Conservation (phyloP, 75 land plant genomes). For the Selaginella moellendorffii region DNA sequence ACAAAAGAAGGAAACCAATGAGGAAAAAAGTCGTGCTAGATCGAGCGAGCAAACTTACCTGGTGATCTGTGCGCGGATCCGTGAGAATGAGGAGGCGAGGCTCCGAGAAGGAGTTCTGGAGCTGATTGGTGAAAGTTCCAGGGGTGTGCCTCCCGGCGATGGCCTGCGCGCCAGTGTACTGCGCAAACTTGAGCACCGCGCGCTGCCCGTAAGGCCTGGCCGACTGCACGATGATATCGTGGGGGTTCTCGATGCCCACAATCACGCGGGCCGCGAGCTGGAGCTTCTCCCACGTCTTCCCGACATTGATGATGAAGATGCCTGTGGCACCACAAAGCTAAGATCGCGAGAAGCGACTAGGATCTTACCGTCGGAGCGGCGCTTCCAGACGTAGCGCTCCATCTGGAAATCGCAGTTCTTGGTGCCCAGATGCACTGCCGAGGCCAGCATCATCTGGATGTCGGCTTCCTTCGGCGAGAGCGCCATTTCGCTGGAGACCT, state of each 20-base stretch:
- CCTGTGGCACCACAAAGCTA: too few species aligned
- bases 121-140: slow-evolving; percentile 78
- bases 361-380: slow-evolving; percentile 57
- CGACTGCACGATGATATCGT: slow-evolving; percentile 87
- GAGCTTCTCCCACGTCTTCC: slow-evolving; percentile 79
- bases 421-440: slow-evolving; percentile 67
- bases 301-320: slow-evolving; percentile 59
- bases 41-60: too few species aligned
- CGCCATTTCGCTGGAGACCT: too few species aligned
- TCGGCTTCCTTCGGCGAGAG: slow-evolving; percentile 44
- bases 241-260: slow-evolving; percentile 75
- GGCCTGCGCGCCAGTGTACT: slow-evolving; percentile 72
- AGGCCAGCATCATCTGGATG: slow-evolving; percentile 78
- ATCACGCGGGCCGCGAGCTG: slow-evolving; percentile 54
- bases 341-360: too few species aligned
- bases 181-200: slow-evolving; percentile 74
- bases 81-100: slow-evolving; percentile 79
- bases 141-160: slow-evolving; percentile 82
- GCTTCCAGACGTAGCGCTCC: slow-evolving; percentile 76
- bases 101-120: slow-evolving; percentile 76
- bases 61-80: slow-evolving; percentile 76
- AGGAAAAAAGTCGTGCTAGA: too few species aligned
- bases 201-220: slow-evolving; percentile 85
- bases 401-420: slow-evolving; percentile 87
- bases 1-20: background rate